These are phyloP conservation scores for Tuber melanosporum DNA, from an alignment of 495 filamentous ascomycete species.

Conservation along the genomic window DNA sequence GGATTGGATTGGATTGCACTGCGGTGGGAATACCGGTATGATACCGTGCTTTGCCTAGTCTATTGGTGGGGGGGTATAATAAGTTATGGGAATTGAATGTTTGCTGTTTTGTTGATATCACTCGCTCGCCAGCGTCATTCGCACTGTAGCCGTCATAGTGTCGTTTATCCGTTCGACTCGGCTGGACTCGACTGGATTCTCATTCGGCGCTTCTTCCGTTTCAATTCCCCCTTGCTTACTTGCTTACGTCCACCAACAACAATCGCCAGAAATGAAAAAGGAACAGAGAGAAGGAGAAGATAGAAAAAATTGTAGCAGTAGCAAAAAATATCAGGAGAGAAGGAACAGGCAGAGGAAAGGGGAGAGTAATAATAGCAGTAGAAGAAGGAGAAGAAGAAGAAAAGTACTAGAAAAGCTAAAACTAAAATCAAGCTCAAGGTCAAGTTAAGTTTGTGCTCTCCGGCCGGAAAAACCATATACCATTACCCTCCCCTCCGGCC, in stretches of 20 bases:
- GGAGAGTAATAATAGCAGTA: constrained; percentile 20
- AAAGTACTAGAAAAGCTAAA: constrained; percentile 8
- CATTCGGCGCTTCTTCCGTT: background rate
- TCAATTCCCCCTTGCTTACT: background rate
- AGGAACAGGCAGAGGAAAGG: constrained; percentile 11
- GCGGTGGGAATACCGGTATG: no score
- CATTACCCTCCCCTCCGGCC: background rate
- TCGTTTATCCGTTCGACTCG: background rate
- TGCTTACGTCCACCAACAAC: constrained; percentile 18
- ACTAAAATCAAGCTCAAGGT: background rate
- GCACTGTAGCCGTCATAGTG: background rate
- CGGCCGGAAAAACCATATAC: background rate
- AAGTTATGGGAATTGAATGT: no score
- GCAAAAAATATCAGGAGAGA: background rate
- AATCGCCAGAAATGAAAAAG: constrained; percentile 3
- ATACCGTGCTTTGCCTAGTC: no score
- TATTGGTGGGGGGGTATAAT: no score
- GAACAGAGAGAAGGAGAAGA: background rate
- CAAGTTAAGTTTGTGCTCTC: background rate
- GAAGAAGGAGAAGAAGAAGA: constrained; percentile 20
- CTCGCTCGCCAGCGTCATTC: background rate
- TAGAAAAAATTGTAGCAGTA: background rate
- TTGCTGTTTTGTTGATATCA: background rate
- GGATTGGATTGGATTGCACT: no score
- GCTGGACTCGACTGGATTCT: background rate